These are phyloP conservation scores for Clarireedia sp. DNA, from an alignment of 2,329 filamentous ascomycete genomes.

Conservation along the genomic window DNA sequence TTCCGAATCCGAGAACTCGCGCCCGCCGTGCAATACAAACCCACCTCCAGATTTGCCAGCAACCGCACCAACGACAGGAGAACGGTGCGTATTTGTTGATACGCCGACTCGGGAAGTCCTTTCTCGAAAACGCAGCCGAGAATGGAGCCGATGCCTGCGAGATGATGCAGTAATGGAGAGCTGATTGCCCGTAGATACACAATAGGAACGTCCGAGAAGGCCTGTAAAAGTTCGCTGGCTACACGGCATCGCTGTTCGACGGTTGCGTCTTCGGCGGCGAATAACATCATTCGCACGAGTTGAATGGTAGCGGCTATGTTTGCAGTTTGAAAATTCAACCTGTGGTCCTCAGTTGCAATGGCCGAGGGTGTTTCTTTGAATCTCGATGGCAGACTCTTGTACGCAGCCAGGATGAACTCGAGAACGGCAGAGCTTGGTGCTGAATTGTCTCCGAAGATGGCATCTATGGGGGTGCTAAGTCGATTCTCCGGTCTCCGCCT, in stretches of 20 bases:
- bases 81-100: slow-evolving; percentile 31
- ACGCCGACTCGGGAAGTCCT: slow-evolving; percentile 15
- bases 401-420: neutral
- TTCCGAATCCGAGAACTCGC: no score
- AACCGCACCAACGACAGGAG: slow-evolving; percentile 20
- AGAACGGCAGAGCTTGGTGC: slow-evolving; percentile 12
- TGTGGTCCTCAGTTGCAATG: slow-evolving; percentile 11
- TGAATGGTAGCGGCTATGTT: slow-evolving; percentile 39
- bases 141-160: slow-evolving; percentile 41
- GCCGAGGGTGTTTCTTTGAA: no score
- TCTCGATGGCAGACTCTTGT: no score
- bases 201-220: slow-evolving; percentile 33
- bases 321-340: slow-evolving; percentile 40
- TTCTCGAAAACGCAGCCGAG: slow-evolving; percentile 38
- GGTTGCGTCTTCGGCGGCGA: slow-evolving; percentile 30
- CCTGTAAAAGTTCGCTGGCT: slow-evolving; percentile 36
- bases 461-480: no score
- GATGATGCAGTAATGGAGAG: slow-evolving; percentile 40
- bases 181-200: slow-evolving; percentile 33
- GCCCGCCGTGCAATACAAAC: no score
- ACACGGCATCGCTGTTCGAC: slow-evolving; percentile 39
- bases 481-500: slow-evolving; percentile 6
- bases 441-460: no score
- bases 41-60: no score
- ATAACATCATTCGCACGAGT: slow-evolving; percentile 40